phyloP scores from a whole-genome alignment of 2,329 filamentous ascomycete species.

The Mycocentrospora acerina region DNA sequence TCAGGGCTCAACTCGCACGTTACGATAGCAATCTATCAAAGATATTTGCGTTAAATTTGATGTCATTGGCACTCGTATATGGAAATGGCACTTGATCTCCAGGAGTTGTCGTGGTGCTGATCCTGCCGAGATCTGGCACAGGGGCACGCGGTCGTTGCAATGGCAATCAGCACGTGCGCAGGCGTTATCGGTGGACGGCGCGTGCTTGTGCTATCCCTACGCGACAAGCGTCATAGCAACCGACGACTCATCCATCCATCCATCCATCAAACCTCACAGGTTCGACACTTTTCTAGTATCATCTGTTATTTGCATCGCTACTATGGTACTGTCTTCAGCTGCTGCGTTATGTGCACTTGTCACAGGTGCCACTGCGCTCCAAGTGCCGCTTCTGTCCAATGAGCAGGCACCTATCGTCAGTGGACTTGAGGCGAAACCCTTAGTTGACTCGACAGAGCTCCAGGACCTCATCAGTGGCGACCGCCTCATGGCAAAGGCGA shows the following conservation, averaged over 20 bases:
- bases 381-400: conserved; percentile 32
- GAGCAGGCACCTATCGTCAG: conserved; percentile 26
- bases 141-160: background rate
- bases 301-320: conserved; percentile 6
- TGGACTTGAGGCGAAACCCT: conserved; percentile 27
- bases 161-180: conserved; percentile 19
- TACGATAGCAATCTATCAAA: too few species aligned
- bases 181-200: conserved; percentile 22
- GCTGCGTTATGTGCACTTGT: conserved; percentile 33
- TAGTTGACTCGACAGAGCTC: conserved; percentile 38
- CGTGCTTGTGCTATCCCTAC: conserved; percentile 19
- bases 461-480: conserved; percentile 40
- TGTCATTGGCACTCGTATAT: too few species aligned
- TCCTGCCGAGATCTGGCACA: background rate
- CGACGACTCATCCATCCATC: conserved; percentile 20
- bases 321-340: conserved; percentile 29
- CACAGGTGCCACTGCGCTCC: conserved; percentile 27
- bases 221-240: conserved; percentile 28
- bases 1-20: too few species aligned
- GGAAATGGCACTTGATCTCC: too few species aligned
- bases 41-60: too few species aligned
- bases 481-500: conserved; percentile 32
- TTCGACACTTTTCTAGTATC: conserved; percentile 11
- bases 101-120: background rate
- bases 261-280: conserved; percentile 9